Base-by-base conservation (phyloP, 2,329 filamentous ascomycete genomes). In the Cladosporium halotolerans region DNA sequence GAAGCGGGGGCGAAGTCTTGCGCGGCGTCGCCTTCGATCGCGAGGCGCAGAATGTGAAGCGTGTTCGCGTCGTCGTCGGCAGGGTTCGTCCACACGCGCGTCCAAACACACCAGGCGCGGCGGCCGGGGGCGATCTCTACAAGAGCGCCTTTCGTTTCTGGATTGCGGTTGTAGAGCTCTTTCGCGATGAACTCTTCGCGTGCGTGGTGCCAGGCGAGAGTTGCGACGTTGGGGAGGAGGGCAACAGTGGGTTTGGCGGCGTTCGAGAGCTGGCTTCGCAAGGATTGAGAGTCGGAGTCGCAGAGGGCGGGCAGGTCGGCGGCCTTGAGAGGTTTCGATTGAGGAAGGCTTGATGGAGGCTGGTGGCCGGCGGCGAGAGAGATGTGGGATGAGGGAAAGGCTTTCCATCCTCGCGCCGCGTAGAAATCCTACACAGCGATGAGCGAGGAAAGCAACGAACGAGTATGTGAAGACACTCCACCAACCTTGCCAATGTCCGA, bases 171-270 rank as follows among this genome's bases (percentile, higher is more conserved):
- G 59, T 85, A 80, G 5, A 91, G 74, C 57, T 82, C 78, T 52
- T 78, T 76, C 4, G 79, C 80, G 64, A 92, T 84, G 68, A 87
- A 93, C 46, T 90, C 83, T 70, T 96, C 89, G 45, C 92, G 82
- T 55, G 84, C 82, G 67, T 89, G 82, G 68, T 92, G 85, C 89
- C 89, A 95, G 56, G 78, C 72, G 60, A 90, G 78, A 6, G 83
- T 82, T 53, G 85, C 79, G 55, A 80, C 69, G 62, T 89, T 81
- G 0, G 89, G 88, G 45, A 83, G 61, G 57, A 91, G 73, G 39
- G 88, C 86, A 39, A 93, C 79, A 18, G 74, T 71, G 23, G 23
- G 53, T 36, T 18, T 36, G 63, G 65, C 63, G 63, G 62, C 62
- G 57, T 61, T 60, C 16, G 70, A 59, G n/a, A 89, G 72, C 9